Percentiles rank a stretch among this genome's conserved stretches.
Evolutionary conservation across 2,329 filamentous ascomycete genomes (phyloP).

Genomic region (Colletotrichum filicis): DNA sequence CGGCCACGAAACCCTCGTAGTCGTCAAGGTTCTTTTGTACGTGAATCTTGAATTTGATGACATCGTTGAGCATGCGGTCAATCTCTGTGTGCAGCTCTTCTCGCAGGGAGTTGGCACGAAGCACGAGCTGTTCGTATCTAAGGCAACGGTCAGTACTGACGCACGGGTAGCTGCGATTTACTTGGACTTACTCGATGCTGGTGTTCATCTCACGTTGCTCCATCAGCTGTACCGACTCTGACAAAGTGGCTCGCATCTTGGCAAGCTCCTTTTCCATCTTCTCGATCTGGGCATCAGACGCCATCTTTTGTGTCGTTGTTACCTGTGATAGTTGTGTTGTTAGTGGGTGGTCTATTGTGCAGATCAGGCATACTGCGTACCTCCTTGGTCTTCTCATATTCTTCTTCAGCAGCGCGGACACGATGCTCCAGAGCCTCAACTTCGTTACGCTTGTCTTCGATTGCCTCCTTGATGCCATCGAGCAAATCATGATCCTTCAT

Average conservation of each 20-base stretch:
- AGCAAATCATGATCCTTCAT: constrained; percentile 95
- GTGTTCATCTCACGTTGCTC: constrained; percentile 97
- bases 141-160: background rate
- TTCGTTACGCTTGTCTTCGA: constrained; percentile 94
- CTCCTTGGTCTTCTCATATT: constrained; percentile 95
- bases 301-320: constrained; percentile 87
- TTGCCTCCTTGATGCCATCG: constrained; percentile 94
- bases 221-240: constrained; percentile 89
- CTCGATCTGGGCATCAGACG: constrained; percentile 93
- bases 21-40: constrained; percentile 92
- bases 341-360: background rate
- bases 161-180: background rate
- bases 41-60: constrained; percentile 99
- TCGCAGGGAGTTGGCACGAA: constrained; percentile 83
- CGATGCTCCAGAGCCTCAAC: constrained; percentile 92
- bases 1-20: constrained; percentile 92
- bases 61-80: constrained; percentile 94
- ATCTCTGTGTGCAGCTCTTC: constrained; percentile 98
- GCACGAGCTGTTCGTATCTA: constrained; percentile 91
- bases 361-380: constrained; percentile 43
- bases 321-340: constrained; percentile 43
- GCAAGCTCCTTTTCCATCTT: constrained; percentile 99
- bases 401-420: constrained; percentile 87
- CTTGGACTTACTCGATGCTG: constrained; percentile 83
- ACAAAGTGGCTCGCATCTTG: constrained; percentile 86